Base-by-base conservation (phyloP, 106 monocot genomes). In the Posidonia australis region DNA sequence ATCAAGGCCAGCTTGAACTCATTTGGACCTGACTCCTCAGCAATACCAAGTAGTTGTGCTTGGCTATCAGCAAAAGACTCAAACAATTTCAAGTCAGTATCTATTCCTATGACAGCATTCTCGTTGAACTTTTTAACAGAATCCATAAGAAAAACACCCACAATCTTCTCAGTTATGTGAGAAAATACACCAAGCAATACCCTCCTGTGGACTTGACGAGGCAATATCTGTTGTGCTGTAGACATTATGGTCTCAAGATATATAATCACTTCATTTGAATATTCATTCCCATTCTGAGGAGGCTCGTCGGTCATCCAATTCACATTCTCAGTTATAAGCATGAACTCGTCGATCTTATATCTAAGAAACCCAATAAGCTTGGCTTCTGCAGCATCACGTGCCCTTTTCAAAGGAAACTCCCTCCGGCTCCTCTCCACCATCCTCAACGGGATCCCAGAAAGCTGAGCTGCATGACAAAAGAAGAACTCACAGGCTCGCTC, bases 401-500 rank as follows among this genome's bases (percentile, higher is more conserved):
- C 79, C 70, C 77, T 82, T 63, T 83, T 82, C 47, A 98, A 46
- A 0, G 98, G 82, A 63, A 98, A 98, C 5, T 83, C 98, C 54
- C 87, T 70, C 32, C 71, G 58, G 7, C 80, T 72, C 65, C 77
- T 74, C 67, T 85, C 93, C 12, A 73, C 86, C 43, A 82, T 79
- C 58, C 98, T 73, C 1, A 77, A 63, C 0, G 92, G 87, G 46
- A 98, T 89, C 10, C 98, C 98, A 4, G 83, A 98, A 0, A 87
- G 80, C 66, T 81, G 98, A 0, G 85, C 98, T 14, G 98, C 91
- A 59, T 91, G 98, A 18, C 79, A 78, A 65, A 79, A 87, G 77
- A 98, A 98, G 71, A 91, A 98, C 60, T 85, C 83, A 42, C 98
- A 98, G 18, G 98, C 98, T 10, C 98, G 78, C 73, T 98, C 98